A percentile compares a stretch with the other conserved stretches of the same genome.
Conservation (phyloP, 306 rosid genomes). For the Cucumis cinereus region DNA sequence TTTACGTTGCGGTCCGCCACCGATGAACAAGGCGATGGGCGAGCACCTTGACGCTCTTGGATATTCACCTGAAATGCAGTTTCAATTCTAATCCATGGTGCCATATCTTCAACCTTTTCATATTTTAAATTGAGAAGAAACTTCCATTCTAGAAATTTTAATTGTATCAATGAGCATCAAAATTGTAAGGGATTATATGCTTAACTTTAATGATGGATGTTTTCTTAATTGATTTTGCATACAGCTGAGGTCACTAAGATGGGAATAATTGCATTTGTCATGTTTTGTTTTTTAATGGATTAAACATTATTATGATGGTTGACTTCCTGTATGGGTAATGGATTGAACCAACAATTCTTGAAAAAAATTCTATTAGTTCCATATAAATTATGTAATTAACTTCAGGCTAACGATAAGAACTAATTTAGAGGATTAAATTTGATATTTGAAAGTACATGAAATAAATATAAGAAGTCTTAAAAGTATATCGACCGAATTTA, state of each 20-base stretch:
- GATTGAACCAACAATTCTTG: neutral
- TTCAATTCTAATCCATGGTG: slow-evolving; percentile 57
- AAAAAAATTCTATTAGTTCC: too few species aligned
- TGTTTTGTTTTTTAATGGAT: neutral
- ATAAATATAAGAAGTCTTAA: too few species aligned
- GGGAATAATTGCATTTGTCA: neutral
- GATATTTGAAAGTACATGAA: too few species aligned
- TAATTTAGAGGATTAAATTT: too few species aligned
- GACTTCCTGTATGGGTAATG: neutral
- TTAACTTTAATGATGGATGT: neutral
- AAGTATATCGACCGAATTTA: too few species aligned
- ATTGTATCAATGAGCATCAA: neutral
- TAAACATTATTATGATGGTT: neutral
- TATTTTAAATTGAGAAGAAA: neutral
- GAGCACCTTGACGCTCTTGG: slow-evolving; percentile 62
- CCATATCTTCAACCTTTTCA: neutral
- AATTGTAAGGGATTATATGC: neutral
- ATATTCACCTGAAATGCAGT: slow-evolving; percentile 46
- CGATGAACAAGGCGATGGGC: slow-evolving; percentile 97
- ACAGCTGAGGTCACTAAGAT: neutral
- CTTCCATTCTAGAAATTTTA: neutral
- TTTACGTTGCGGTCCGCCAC: slow-evolving; percentile 91
- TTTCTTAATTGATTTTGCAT: neutral
- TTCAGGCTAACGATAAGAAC: too few species aligned
- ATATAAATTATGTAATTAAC: too few species aligned